Conservation (phyloP, 768 basidiomycete species). For the Terana coerulea region DNA sequence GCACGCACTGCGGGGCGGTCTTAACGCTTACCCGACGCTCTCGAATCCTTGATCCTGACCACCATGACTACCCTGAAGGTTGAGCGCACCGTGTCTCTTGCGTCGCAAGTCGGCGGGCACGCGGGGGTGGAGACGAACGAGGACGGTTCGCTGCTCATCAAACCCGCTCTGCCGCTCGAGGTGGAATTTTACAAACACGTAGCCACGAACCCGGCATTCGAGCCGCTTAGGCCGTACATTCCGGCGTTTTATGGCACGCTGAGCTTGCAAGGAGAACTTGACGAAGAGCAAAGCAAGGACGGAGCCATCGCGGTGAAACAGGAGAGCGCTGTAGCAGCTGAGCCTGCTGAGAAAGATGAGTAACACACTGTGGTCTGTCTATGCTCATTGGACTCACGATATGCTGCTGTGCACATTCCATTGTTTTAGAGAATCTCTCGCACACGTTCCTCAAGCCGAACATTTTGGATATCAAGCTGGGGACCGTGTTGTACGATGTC, state of each 20-base stretch:
- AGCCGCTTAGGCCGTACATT: slow-evolving; percentile 51
- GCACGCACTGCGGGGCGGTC: no score
- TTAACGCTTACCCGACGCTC: not conserved
- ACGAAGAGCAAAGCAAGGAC: slow-evolving; percentile 26
- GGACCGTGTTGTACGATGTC: slow-evolving; percentile 82
- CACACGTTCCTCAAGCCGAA: slow-evolving; percentile 75
- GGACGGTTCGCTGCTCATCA: slow-evolving; percentile 78
- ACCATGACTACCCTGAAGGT: not conserved
- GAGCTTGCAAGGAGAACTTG: slow-evolving; percentile 61
- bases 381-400: not conserved
- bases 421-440: slow-evolving; percentile 85
- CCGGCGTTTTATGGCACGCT: slow-evolving; percentile 82
- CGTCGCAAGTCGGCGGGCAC: slow-evolving; percentile 80
- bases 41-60: not conserved
- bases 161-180: slow-evolving; percentile 64
- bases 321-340: slow-evolving; percentile 18
- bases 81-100: slow-evolving; percentile 29
- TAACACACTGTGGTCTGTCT: slow-evolving; percentile 8
- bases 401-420: slow-evolving; percentile 41
- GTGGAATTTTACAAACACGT: slow-evolving; percentile 66
- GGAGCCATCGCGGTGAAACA: slow-evolving; percentile 20
- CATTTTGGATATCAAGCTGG: slow-evolving; percentile 90
- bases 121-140: slow-evolving; percentile 65
- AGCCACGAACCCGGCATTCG: slow-evolving; percentile 36
- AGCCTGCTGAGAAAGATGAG: slow-evolving; percentile 44